phyloP scores from a whole-genome alignment of 2,329 filamentous ascomycete genomes.

The Penicillium oxalicum region DNA sequence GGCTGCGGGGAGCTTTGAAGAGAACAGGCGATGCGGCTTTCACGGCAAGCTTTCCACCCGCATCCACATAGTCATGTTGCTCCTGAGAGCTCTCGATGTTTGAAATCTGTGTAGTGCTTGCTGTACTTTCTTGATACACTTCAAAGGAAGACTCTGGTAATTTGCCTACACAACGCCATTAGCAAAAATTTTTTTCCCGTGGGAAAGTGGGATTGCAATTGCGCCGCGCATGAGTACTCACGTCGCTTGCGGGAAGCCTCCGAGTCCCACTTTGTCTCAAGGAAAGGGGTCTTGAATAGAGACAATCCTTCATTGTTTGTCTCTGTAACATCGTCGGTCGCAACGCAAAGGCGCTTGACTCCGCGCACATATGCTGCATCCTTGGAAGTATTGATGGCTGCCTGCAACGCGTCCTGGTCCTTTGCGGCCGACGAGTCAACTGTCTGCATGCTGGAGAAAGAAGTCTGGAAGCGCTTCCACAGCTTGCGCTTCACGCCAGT shows the following conservation, averaged over 20 bases:
- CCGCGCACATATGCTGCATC: slow-evolving; percentile 27
- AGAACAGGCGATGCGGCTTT: slow-evolving; percentile 6
- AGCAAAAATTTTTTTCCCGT: not conserved
- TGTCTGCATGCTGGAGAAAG: slow-evolving; percentile 30
- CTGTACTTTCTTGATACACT: slow-evolving; percentile 14
- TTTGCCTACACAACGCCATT: slow-evolving; percentile 13
- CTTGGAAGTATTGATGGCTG: slow-evolving; percentile 31
- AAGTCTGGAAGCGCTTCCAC: slow-evolving; percentile 41
- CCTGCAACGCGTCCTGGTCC: slow-evolving; percentile 21
- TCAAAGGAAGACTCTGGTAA: slow-evolving; percentile 15
- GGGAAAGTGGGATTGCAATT: not conserved
- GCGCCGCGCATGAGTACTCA: slow-evolving; percentile 14
- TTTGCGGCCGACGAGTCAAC: slow-evolving; percentile 21
- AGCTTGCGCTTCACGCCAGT: slow-evolving; percentile 39
- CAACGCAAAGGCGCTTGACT: slow-evolving; percentile 33
- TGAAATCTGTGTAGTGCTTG: not conserved
- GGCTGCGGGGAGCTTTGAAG: slow-evolving; percentile 3
- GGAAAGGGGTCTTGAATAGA: slow-evolving; percentile 30
- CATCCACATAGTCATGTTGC: not conserved
- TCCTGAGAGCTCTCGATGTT: not conserved
- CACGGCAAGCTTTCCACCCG: slow-evolving; percentile 7
- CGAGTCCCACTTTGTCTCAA: slow-evolving; percentile 39
- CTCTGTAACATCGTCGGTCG: slow-evolving; percentile 7
- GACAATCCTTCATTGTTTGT: slow-evolving; percentile 9
- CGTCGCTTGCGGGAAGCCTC: slow-evolving; percentile 28